Evolutionary conservation across 2,329 filamentous ascomycete species (phyloP).

Genomic region (Neurospora sp.): DNA sequence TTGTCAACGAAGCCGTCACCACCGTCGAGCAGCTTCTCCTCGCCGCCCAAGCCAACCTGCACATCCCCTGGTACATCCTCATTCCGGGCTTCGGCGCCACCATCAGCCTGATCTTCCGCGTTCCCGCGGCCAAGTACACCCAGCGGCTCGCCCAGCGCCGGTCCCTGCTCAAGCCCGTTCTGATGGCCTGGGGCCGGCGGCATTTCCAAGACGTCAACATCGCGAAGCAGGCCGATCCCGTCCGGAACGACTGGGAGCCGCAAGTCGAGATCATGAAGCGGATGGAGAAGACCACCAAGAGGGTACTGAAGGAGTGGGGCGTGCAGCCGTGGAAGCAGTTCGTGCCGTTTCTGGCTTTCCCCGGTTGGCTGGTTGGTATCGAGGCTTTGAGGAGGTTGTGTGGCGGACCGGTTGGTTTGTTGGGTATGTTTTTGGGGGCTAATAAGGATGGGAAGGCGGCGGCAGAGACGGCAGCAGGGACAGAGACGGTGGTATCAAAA

Average conservation of each 20-base stretch:
- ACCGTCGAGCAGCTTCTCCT: slow-evolving; percentile 33
- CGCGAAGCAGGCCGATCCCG: slow-evolving; percentile 8
- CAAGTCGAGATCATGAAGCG: slow-evolving; percentile 18
- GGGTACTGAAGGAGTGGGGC: slow-evolving; percentile 29
- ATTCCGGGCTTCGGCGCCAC: slow-evolving; percentile 42
- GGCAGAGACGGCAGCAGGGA: slow-evolving; percentile 2
- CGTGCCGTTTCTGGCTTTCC: slow-evolving; percentile 29
- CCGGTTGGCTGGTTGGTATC: slow-evolving; percentile 40
- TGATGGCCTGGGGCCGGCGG: slow-evolving; percentile 24
- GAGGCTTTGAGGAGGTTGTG: slow-evolving; percentile 40
- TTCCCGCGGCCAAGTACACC: slow-evolving; percentile 36
- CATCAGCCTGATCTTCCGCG: slow-evolving; percentile 33
- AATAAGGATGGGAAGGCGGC: slow-evolving; percentile 1
- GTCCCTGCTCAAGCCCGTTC: slow-evolving; percentile 20
- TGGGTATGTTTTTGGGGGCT: slow-evolving; percentile 22
- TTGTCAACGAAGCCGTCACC: slow-evolving; percentile 27
- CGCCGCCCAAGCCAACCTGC: slow-evolving; percentile 30
- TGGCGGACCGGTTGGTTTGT: slow-evolving; percentile 27
- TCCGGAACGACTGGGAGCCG: neutral
- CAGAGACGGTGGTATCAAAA: neutral
- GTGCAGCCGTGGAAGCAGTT: slow-evolving; percentile 39
- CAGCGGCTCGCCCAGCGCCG: slow-evolving; percentile 22
- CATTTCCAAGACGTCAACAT: slow-evolving; percentile 16
- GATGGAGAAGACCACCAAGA: slow-evolving; percentile 15
- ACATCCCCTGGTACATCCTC: slow-evolving; percentile 42